Conservation (phyloP, 116 monocot species). For the Dioscorea cayenensis region DNA sequence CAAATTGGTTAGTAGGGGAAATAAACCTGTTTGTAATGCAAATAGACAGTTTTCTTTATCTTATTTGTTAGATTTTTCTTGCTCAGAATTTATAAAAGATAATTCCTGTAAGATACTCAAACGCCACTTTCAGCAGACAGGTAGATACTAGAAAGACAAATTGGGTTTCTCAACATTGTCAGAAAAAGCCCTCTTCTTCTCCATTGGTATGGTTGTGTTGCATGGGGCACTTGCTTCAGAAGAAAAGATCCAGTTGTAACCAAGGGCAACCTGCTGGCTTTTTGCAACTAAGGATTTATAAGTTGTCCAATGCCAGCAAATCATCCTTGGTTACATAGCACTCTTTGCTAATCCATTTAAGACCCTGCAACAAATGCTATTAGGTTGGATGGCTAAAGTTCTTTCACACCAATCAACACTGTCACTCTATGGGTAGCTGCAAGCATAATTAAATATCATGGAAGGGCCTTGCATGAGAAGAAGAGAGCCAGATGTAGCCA, state of each 20-base stretch:
- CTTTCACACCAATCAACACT: background rate
- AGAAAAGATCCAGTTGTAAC: constrained; percentile 17
- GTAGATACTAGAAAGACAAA: no score
- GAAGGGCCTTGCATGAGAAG: background rate
- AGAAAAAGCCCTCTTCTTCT: background rate
- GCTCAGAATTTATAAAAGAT: background rate
- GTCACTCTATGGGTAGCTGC: no score
- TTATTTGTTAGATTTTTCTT: background rate
- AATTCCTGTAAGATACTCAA: background rate
- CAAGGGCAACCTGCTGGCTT: constrained; percentile 11
- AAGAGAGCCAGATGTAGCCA: background rate
- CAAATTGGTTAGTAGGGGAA: background rate
- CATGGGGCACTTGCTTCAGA: constrained; percentile 3
- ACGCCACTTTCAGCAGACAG: background rate
- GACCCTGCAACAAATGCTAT: background rate
- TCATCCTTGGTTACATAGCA: background rate
- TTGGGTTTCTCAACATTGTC: background rate
- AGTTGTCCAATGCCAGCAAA: background rate
- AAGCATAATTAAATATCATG: background rate
- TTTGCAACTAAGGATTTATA: background rate
- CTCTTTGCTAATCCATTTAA: background rate
- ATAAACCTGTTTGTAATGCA: background rate
- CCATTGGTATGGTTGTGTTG: background rate
- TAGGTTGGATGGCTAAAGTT: background rate
- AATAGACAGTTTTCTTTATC: background rate